Percentiles rank a stretch among this genome's conserved stretches.
phyloP scores from a whole-genome alignment of 805 yeast species.

The Teunomyces pallodes region DNA sequence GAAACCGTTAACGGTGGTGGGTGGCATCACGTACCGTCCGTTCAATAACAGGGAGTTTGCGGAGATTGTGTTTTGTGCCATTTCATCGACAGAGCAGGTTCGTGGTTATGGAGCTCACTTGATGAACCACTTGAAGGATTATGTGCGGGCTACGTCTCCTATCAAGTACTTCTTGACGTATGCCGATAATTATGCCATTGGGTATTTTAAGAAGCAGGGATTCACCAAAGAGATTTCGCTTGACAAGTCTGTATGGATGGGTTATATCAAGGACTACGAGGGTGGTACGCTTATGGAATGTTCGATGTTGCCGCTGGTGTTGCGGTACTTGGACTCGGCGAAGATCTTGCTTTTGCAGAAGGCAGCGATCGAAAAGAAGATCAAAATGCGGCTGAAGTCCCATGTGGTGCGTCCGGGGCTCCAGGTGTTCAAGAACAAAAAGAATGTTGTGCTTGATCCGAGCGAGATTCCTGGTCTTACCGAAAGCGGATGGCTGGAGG shows the following conservation, averaged over 20 bases:
- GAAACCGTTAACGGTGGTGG: slow-evolving; percentile 92
- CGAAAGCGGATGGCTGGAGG: slow-evolving; percentile 98
- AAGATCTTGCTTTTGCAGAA: slow-evolving; percentile 84
- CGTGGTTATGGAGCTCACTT: slow-evolving; percentile 98
- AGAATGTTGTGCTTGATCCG: slow-evolving; percentile 63
- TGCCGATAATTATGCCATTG: slow-evolving; percentile 98
- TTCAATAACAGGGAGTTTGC: slow-evolving; percentile 90
- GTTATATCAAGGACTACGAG: slow-evolving; percentile 97
- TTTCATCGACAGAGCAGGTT: slow-evolving; percentile 95
- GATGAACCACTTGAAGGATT: slow-evolving; percentile 97
- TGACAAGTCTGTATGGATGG: slow-evolving; percentile 91
- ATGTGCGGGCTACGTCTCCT: slow-evolving; percentile 83
- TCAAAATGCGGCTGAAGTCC: slow-evolving; percentile 72
- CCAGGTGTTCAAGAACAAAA: slow-evolving; percentile 55
- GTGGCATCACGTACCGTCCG: slow-evolving; percentile 96
- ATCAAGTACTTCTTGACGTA: slow-evolving; percentile 87
- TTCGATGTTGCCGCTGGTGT: slow-evolving; percentile 79
- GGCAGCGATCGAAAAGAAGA: slow-evolving; percentile 86
- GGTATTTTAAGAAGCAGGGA: slow-evolving; percentile 97
- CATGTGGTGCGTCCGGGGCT: slow-evolving; percentile 83
- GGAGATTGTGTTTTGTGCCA: slow-evolving; percentile 98
- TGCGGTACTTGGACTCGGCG: slow-evolving; percentile 81
- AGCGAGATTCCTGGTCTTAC: slow-evolving; percentile 79
- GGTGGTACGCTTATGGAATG: slow-evolving; percentile 99
- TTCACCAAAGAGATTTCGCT: slow-evolving; percentile 92